phyloP scores from a whole-genome alignment of 805 yeast species.

The Teunomyces pallodes region DNA sequence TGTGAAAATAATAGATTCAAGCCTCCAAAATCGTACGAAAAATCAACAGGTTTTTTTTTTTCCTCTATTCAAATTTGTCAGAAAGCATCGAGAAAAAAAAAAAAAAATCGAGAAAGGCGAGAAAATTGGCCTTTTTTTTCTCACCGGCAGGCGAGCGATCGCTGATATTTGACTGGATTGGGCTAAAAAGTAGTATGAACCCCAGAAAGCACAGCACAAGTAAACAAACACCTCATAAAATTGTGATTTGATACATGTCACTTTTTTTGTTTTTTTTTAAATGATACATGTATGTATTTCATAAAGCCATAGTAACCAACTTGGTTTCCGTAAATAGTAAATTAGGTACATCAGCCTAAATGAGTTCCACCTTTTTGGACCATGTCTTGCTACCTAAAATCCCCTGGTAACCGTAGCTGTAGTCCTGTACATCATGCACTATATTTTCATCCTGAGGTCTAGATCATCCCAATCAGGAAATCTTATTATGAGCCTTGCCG shows the following conservation, averaged over 20 bases:
- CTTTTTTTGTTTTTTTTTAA: background rate
- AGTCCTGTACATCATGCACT: background rate
- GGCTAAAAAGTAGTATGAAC: background rate
- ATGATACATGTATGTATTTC: too few species aligned
- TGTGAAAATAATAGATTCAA: background rate
- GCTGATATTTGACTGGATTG: background rate
- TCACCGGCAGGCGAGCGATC: background rate
- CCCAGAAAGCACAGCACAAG: background rate
- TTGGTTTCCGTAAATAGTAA: background rate
- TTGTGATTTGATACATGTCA: background rate
- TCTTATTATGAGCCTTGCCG: background rate
- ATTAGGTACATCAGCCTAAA: background rate
- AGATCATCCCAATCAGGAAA: constrained; percentile 2
- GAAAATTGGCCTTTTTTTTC: background rate
- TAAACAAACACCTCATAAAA: background rate
- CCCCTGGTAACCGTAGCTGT: background rate
- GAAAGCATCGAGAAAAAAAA: background rate
- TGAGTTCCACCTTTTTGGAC: background rate
- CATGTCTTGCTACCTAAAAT: too few species aligned
- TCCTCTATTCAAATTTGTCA: background rate
- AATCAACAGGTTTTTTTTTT: background rate
- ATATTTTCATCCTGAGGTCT: background rate
- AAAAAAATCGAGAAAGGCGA: background rate
- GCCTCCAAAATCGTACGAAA: too few species aligned
- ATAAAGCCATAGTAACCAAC: too few species aligned